Percentiles rank a stretch among this genome's conserved stretches.
Conservation (phyloP, 441 rosid species). For the Eutrema salsugineum region DNA sequence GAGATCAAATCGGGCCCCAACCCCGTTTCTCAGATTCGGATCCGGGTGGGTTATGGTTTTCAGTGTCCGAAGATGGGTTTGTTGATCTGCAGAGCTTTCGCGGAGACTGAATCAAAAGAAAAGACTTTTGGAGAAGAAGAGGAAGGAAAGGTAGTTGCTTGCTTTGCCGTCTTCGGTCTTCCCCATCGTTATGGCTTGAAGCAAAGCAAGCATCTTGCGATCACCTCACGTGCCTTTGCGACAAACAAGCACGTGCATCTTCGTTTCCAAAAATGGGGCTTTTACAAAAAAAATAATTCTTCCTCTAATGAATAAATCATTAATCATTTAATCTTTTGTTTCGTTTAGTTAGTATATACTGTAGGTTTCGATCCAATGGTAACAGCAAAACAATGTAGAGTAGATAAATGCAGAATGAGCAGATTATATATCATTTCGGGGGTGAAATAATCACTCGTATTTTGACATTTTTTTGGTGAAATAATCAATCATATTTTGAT, state of each 20-base stretch:
- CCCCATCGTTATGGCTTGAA: slow-evolving; percentile 1
- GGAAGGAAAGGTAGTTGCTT: neutral
- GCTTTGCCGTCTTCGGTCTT: slow-evolving; percentile 3
- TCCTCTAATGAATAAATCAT: too few species aligned
- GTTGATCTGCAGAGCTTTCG: slow-evolving; percentile 12
- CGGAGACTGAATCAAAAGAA: slow-evolving; percentile 11
- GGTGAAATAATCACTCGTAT: too few species aligned
- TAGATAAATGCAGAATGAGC: neutral
- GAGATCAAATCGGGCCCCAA: slow-evolving; percentile 2
- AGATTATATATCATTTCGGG: neutral
- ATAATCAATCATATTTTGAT: too few species aligned
- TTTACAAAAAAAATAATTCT: too few species aligned
- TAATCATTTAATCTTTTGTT: too few species aligned
- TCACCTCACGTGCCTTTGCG: slow-evolving; percentile 22
- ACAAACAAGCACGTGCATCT: slow-evolving; percentile 11
- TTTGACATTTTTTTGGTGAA: too few species aligned
- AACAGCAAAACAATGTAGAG: neutral
- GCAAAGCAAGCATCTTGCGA: neutral
- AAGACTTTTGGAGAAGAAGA: slow-evolving; percentile 2
- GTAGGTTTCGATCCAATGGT: neutral
- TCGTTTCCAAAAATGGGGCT: neutral
- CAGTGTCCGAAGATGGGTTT: slow-evolving; percentile 17
- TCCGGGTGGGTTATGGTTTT: slow-evolving; percentile 34
- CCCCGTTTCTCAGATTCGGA: slow-evolving; percentile 19
- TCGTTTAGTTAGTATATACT: too few species aligned